A percentile compares a stretch with the other conserved stretches of the same genome.
These are phyloP conservation scores for Entelexis sorbosivorans DNA, from an alignment of 1,139 yeast species.

Conservation along the genomic window DNA sequence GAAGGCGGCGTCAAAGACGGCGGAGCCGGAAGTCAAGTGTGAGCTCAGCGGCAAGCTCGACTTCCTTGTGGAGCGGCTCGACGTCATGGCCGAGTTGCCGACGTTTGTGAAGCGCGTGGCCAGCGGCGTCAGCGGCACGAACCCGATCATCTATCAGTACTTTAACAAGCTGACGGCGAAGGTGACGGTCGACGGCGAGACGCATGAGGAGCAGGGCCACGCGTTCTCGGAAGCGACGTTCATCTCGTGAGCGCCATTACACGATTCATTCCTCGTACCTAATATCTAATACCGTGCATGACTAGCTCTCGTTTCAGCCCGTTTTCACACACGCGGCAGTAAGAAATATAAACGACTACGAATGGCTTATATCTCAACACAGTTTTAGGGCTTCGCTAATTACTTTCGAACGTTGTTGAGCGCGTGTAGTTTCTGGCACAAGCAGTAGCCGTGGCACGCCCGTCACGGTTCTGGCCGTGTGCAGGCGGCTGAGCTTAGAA, in stretches of 20 bases:
- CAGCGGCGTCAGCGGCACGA: constrained; percentile 88
- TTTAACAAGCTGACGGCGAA: constrained; percentile 41
- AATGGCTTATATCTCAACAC: too few relatives aligned
- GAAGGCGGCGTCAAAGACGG: constrained; percentile 32
- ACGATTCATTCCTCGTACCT: background rate
- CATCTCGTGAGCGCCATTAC: constrained; percentile 19
- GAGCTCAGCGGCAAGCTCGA: constrained; percentile 35
- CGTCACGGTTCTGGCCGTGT: too few relatives aligned
- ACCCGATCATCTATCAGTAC: constrained; percentile 89
- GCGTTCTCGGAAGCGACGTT: constrained; percentile 81
- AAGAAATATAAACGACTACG: too few relatives aligned
- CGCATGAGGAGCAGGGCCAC: constrained; percentile 47
- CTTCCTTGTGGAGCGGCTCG: constrained; percentile 73
- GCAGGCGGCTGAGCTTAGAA: too few relatives aligned
- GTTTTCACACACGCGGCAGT: too few relatives aligned
- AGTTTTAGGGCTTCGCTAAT: too few relatives aligned
- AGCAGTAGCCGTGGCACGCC: too few relatives aligned
- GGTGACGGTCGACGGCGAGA: constrained; percentile 30
- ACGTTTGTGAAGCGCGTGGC: constrained; percentile 86
- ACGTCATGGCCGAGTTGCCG: constrained; percentile 96
- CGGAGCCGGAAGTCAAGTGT: constrained; percentile 33
- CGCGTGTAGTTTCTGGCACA: too few relatives aligned
- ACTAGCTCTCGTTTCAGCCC: background rate
- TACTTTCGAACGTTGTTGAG: too few relatives aligned
- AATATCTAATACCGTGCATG: constrained; percentile 4